These are phyloP conservation scores for Aspergillus sclerotioniger DNA, from an alignment of 495 filamentous ascomycete genomes.

Conservation along the genomic window DNA sequence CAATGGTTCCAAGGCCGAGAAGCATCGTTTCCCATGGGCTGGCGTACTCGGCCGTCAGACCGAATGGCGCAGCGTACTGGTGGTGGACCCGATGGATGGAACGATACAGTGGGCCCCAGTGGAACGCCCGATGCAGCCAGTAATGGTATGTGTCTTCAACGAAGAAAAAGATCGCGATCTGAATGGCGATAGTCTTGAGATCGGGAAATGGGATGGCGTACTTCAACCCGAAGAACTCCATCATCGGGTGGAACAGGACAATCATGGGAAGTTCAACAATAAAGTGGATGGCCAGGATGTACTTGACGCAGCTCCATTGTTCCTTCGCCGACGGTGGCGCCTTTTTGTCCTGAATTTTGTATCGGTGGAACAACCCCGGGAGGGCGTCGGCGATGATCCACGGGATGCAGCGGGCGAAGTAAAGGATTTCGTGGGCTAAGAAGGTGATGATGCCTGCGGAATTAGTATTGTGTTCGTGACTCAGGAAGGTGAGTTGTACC, in stretches of 20 bases:
- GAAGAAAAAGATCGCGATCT: conserved; percentile 92
- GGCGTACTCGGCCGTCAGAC: conserved; percentile 93
- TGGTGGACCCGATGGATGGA: conserved; percentile 97
- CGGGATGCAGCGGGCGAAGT: conserved; percentile 89
- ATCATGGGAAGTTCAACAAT: conserved; percentile 97
- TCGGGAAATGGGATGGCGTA: conserved; percentile 87
- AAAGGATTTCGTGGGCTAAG: conserved; percentile 87
- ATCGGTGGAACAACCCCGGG: conserved; percentile 74
- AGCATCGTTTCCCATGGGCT: conserved; percentile 96
- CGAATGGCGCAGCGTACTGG: conserved; percentile 95
- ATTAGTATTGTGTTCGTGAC: neutral
- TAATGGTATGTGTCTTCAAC: conserved; percentile 98
- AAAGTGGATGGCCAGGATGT: conserved; percentile 91
- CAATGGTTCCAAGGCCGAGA: conserved; percentile 83
- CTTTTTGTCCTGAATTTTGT: conserved; percentile 75
- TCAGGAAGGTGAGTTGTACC: conserved; percentile 38
- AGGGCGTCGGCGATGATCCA: conserved; percentile 92
- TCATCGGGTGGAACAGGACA: conserved; percentile 90
- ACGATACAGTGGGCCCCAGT: conserved; percentile 96
- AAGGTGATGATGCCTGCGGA: conserved; percentile 76
- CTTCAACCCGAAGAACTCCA: conserved; percentile 82
- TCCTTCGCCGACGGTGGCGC: conserved; percentile 48
- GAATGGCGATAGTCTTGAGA: conserved; percentile 76
- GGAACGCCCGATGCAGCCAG: conserved; percentile 89
- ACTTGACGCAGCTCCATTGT: conserved; percentile 87